Conservation (phyloP, 2,329 filamentous ascomycete genomes). For the Colletotrichum higginsianum region DNA sequence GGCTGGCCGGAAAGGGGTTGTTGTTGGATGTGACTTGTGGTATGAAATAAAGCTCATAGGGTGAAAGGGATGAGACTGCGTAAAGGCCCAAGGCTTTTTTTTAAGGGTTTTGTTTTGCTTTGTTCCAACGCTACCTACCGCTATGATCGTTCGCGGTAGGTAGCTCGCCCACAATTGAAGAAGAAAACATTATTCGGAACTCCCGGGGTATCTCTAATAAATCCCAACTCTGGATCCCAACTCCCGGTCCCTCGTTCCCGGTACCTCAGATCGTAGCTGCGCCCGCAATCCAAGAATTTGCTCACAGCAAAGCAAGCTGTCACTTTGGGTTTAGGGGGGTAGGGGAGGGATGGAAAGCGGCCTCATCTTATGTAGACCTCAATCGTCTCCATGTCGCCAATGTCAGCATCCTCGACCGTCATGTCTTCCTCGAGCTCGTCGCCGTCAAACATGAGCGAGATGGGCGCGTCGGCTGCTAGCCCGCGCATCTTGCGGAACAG, state of each 20-base stretch:
- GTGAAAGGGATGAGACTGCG: not conserved
- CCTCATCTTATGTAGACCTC: slow-evolving; percentile 75
- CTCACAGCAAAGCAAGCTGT: not conserved
- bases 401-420: slow-evolving; percentile 76
- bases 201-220: slow-evolving; percentile 40
- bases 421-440: slow-evolving; percentile 75
- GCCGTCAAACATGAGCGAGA: slow-evolving; percentile 82
- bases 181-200: slow-evolving; percentile 20
- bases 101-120: not conserved
- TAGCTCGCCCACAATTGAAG: not conserved
- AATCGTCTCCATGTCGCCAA: slow-evolving; percentile 81
- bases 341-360: not conserved
- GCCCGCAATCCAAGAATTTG: not conserved
- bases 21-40: no score
- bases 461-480: slow-evolving; percentile 64
- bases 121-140: not conserved
- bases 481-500: slow-evolving; percentile 71
- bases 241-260: not conserved
- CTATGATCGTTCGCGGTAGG: not conserved
- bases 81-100: not conserved
- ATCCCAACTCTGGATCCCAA: slow-evolving; percentile 4
- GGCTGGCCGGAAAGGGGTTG: no score
- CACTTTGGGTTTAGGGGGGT: no score
- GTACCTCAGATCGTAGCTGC: not conserved
- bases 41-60: no score